A percentile compares a stretch with the other conserved stretches of the same genome.
These are phyloP conservation scores for Acanthamoeba triangularis DNA, from an alignment of 208 protist genomes.

Conservation along the genomic window DNA sequence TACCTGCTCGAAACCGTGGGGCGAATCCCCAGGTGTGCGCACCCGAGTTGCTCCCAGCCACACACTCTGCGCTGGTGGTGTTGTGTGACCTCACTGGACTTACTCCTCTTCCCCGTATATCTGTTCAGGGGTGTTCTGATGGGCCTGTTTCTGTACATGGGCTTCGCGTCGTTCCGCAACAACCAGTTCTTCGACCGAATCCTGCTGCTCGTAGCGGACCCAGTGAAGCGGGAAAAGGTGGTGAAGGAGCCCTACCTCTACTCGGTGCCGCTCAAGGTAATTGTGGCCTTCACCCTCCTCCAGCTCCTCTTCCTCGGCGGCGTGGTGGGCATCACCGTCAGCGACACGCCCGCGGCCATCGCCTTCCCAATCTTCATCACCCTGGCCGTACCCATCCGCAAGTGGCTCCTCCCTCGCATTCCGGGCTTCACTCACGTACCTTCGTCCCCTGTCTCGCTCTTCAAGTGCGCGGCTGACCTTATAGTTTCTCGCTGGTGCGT, in stretches of 20 bases:
- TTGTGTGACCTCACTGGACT: too few relatives aligned
- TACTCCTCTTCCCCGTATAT: not conserved
- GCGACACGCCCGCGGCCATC: constrained; percentile 24
- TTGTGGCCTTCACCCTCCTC: constrained; percentile 19
- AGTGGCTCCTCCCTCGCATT: constrained; percentile 44
- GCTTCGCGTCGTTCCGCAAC: constrained; percentile 77
- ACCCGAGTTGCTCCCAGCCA: not conserved
- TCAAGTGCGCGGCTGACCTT: not conserved
- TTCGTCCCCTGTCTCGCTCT: not conserved
- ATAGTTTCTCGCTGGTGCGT: too few relatives aligned
- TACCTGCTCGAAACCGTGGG: constrained; percentile 34
- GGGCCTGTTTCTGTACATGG: constrained; percentile 84
- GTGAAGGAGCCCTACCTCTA: not conserved
- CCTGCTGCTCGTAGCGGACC: constrained; percentile 29
- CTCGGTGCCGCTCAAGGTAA: not conserved
- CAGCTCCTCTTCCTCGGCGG: constrained; percentile 8
- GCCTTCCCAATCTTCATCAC: constrained; percentile 79
- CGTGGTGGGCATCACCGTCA: constrained; percentile 35
- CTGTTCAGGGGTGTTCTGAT: not conserved
- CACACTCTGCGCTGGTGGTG: too few relatives aligned
- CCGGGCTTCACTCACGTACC: not conserved
- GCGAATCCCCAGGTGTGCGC: not conserved
- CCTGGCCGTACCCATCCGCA: constrained; percentile 50
- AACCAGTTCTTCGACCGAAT: constrained; percentile 82
- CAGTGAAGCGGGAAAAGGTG: not conserved